A percentile compares a stretch with the other conserved stretches of the same genome.
Evolutionary conservation across 495 filamentous ascomycete species (phyloP).

Genomic region (Hypoxylon cercidicola): DNA sequence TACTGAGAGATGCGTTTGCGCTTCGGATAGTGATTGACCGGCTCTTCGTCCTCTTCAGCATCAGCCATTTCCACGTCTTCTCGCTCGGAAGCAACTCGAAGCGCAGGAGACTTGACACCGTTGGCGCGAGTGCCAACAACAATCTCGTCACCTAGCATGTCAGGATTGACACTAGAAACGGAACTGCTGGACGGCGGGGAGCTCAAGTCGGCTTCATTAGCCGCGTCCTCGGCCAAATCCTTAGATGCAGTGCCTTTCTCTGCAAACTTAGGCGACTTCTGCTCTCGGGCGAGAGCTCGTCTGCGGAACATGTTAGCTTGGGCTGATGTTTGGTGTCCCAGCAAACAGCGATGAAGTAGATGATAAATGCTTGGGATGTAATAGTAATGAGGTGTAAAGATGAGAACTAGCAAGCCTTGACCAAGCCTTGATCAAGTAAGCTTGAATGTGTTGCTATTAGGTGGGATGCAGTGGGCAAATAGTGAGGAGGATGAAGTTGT

Average conservation of each 20-base stretch:
- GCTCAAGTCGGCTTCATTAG: constrained; percentile 46
- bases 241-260: constrained; percentile 16
- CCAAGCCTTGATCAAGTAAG: too few species aligned
- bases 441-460: too few species aligned
- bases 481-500: too few species aligned
- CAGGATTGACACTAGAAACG: constrained; percentile 49
- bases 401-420: too few species aligned
- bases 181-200: constrained; percentile 48
- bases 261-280: constrained; percentile 13
- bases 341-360: too few species aligned
- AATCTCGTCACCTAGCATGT: constrained; percentile 57
- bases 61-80: constrained; percentile 54
- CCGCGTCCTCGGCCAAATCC: constrained; percentile 32
- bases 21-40: constrained; percentile 53
- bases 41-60: constrained; percentile 44
- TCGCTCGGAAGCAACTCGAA: constrained; percentile 37
- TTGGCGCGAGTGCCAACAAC: constrained; percentile 56
- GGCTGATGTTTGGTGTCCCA: not conserved
- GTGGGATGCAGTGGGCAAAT: too few species aligned
- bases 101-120: constrained; percentile 42
- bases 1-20: constrained; percentile 60
- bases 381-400: too few species aligned
- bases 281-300: not conserved
- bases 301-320: constrained; percentile 24
- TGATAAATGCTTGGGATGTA: too few species aligned